Percentiles rank a stretch among this genome's conserved stretches.
phyloP scores from a whole-genome alignment of 2,329 filamentous ascomycete species.

The Podosphaera fusca region DNA sequence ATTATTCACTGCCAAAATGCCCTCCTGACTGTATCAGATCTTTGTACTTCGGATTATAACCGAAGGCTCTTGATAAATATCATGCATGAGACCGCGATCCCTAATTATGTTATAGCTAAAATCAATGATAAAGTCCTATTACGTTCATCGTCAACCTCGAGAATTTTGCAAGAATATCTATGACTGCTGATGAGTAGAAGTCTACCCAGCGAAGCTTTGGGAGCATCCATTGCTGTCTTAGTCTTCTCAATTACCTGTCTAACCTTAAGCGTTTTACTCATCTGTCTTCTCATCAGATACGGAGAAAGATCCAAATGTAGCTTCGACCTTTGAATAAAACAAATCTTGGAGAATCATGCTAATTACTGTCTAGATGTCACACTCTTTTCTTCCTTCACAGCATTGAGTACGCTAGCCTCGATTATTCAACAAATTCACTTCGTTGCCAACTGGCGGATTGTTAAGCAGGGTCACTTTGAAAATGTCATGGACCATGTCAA shows the following conservation, averaged over 20 bases:
- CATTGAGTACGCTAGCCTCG: constrained; percentile 12
- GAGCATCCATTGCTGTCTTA: constrained; percentile 11
- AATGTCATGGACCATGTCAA: constrained; percentile 17
- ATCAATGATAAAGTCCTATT: too few relatives aligned
- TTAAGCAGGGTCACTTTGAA: constrained; percentile 17
- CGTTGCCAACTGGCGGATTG: constrained; percentile 7
- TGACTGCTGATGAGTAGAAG: constrained; percentile 5
- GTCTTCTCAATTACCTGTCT: constrained; percentile 13
- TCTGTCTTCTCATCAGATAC: constrained; percentile 12
- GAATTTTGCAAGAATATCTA: background rate
- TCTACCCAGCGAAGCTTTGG: constrained; percentile 10
- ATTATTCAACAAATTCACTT: constrained; percentile 15
- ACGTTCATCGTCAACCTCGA: background rate
- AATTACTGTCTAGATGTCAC: constrained; percentile 10
- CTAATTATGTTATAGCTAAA: too few relatives aligned
- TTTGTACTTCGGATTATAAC: too few relatives aligned
- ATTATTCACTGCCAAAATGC: too few relatives aligned
- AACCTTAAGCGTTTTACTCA: constrained; percentile 7
- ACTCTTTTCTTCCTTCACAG: constrained; percentile 11
- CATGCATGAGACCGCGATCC: too few relatives aligned
- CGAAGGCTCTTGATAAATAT: too few relatives aligned
- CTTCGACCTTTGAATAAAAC: background rate
- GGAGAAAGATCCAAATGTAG: constrained; percentile 15
- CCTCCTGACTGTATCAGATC: too few relatives aligned
- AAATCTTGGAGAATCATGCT: background rate